A percentile compares a stretch with the other conserved stretches of the same genome.
phyloP scores from a whole-genome alignment of 2,329 filamentous ascomycete species.

The Aspergillus ochraceus region DNA sequence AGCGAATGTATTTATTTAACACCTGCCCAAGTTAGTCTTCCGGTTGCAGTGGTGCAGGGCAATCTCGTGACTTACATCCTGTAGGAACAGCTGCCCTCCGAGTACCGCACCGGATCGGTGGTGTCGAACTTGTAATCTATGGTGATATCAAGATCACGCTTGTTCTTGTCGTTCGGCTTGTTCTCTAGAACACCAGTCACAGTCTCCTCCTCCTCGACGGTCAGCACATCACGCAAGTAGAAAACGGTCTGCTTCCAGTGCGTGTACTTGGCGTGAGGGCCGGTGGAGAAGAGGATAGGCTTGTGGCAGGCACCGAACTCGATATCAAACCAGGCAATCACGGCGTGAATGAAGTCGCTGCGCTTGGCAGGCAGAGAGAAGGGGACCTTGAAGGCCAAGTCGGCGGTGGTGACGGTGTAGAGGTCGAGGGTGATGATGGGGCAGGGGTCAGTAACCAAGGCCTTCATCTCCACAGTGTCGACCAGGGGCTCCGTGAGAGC shows the following conservation, averaged over 20 bases:
- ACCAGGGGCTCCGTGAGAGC: slow-evolving; percentile 95
- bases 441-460: slow-evolving; percentile 88
- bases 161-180: slow-evolving; percentile 90
- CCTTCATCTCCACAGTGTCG: slow-evolving; percentile 96
- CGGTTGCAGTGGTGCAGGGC: background rate
- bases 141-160: slow-evolving; percentile 88
- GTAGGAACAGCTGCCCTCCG: slow-evolving; percentile 73
- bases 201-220: slow-evolving; percentile 82
- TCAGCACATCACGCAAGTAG: slow-evolving; percentile 91
- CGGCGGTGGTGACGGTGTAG: slow-evolving; percentile 80
- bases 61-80: slow-evolving; percentile 55
- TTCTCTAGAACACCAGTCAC: slow-evolving; percentile 73
- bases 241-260: slow-evolving; percentile 99
- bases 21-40: slow-evolving; percentile 32
- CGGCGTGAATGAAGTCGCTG: slow-evolving; percentile 91
- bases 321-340: slow-evolving; percentile 99
- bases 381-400: slow-evolving; percentile 78
- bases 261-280: slow-evolving; percentile 97
- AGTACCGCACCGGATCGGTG: slow-evolving; percentile 67
- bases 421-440: slow-evolving; percentile 85
- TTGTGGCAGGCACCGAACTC: slow-evolving; percentile 99
- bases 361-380: slow-evolving; percentile 77
- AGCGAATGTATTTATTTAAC: slow-evolving; percentile 21
- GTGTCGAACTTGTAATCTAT: slow-evolving; percentile 81
- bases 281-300: slow-evolving; percentile 93